Base-by-base conservation (phyloP, 2,329 filamentous ascomycete species). In the Fusarium succisae region DNA sequence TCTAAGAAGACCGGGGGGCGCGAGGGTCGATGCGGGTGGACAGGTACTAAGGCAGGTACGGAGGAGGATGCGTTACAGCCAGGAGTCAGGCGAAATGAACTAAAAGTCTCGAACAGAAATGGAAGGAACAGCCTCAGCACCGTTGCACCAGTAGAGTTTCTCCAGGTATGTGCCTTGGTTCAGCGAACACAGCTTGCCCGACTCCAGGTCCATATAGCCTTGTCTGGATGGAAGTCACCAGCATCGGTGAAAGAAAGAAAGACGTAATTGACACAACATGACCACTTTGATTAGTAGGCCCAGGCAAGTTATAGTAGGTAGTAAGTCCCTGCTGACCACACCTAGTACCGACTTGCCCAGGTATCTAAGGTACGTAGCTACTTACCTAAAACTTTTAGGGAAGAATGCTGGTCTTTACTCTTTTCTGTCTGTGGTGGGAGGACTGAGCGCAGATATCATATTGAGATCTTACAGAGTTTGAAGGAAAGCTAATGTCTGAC, bases 41-140 rank as follows among this genome's bases (percentile, higher is more conserved):
- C 43, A 53, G 68, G 66, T 71, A 61, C 76, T 77, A 77, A 77
- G 75, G 75, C 73, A 77, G 75, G 75, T 74, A 76, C 70, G 38
- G 66, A 74, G 50, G 71, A 64, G 63, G 63, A 35, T 60, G 48
- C 45, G 62, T 43, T 47, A 72, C 51, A 60, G 66, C 65, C 61
- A 64, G 66, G 63, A 66, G 55, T 54, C 73, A 77, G 56, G 67
- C 76, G 76, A 77, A 65, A 77, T 77, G 76, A 67, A 66, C 66
- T 38, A 62, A 35, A 53, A 69, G 59, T 73, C 37, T 72, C 57
- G 68, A 73, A 75, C 71, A 74, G 59, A 72, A 74, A 65, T 72
- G 72, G 71, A 74, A 74, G 55, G 62, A 51, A 72, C 43, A 37
- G 44, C 45, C 24, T 58, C 53, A 38, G 30, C 47, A 43, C 22